Evolutionary conservation across 345 rosid genomes (phyloP).

Genomic region (Salix brachista): DNA sequence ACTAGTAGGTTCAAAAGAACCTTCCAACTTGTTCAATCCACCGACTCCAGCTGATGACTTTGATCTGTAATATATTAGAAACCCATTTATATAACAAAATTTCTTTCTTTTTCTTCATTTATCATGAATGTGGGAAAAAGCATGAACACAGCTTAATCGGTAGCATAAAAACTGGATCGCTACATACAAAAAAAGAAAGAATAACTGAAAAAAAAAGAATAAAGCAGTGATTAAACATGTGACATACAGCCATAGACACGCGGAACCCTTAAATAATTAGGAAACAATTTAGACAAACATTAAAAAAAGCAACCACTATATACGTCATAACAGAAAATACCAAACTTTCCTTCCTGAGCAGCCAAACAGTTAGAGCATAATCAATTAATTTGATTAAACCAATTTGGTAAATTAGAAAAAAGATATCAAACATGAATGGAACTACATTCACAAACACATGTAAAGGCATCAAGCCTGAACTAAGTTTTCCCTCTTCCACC

Average conservation of each 20-base stretch:
- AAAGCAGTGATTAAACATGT: too few species aligned
- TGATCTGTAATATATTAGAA: constrained; percentile 45
- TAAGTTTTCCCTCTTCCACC: too few species aligned
- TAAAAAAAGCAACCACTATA: not conserved
- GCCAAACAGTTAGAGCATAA: not conserved
- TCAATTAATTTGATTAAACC: too few species aligned
- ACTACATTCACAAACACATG: too few species aligned
- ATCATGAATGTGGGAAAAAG: not conserved
- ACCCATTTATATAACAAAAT: constrained; percentile 5
- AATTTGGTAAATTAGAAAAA: too few species aligned
- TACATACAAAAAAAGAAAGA: too few species aligned
- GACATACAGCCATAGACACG: too few species aligned
- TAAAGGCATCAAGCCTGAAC: too few species aligned
- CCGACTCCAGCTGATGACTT: constrained; percentile 56
- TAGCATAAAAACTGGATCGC: not conserved
- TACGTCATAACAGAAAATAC: not conserved
- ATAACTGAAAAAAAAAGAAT: too few species aligned
- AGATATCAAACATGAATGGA: too few species aligned
- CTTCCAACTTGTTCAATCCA: constrained; percentile 60
- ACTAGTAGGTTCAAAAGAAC: constrained; percentile 56
- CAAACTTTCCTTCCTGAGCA: not conserved
- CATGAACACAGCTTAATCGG: not conserved
- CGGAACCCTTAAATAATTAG: too few species aligned
- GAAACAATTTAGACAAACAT: too few species aligned
- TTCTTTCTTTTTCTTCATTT: not conserved